phyloP scores from a whole-genome alignment of 1,284 basidiomycete genomes.

The Malassezia japonica region DNA sequence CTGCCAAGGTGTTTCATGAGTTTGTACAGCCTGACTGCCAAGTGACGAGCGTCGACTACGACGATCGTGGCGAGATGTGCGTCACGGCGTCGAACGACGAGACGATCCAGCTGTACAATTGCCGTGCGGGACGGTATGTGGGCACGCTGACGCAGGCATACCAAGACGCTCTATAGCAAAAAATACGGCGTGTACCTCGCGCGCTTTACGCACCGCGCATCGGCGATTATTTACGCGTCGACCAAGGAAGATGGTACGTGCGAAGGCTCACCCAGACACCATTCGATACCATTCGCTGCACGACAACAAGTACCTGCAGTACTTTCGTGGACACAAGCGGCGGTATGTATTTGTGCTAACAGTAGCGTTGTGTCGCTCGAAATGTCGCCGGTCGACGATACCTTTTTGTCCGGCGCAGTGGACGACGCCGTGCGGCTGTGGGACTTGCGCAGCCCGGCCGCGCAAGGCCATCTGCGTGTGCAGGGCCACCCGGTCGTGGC shows the following conservation, averaged over 20 bases:
- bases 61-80: conserved; percentile 75
- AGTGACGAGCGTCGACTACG: conserved; percentile 76
- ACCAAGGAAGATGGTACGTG: conserved; percentile 72
- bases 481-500: conserved; percentile 67
- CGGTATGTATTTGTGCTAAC: conserved; percentile 25
- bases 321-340: conserved; percentile 82
- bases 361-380: conserved; percentile 74
- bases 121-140: conserved; percentile 73
- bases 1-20: conserved; percentile 67
- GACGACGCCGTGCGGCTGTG: conserved; percentile 93
- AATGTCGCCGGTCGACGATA: conserved; percentile 84
- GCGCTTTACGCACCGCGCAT: conserved; percentile 81
- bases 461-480: conserved; percentile 56
- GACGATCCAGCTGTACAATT: conserved; percentile 77
- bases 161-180: conserved; percentile 74
- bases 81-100: conserved; percentile 89
- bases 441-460: conserved; percentile 74
- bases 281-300: conserved; percentile 88
- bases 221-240: conserved; percentile 76
- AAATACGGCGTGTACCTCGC: conserved; percentile 94
- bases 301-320: conserved; percentile 89
- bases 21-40: conserved; percentile 49
- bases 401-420: conserved; percentile 84
- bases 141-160: conserved; percentile 51
- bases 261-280: conserved; percentile 53